Base-by-base conservation (phyloP, 441 rosid species). In the Jatropha podagrica region DNA sequence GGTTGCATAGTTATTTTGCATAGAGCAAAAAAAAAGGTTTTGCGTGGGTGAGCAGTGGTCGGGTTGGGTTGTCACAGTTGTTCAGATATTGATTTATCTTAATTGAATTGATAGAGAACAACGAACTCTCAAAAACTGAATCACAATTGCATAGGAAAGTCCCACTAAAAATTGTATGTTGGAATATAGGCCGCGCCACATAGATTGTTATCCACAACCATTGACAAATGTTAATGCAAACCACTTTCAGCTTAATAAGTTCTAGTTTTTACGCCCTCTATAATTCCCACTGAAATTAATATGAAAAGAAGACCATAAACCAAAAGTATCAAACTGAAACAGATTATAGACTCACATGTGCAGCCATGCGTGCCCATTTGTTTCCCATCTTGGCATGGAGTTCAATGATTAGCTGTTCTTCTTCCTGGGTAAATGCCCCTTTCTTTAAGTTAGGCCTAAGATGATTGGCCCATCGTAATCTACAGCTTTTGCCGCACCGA, bases 321-420 rank as follows among this genome's bases (percentile, higher is more conserved):
- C 14, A 60, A 17, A 20, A 55, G 58, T 18, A 23, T 18, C 40
- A 48, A 38, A 65, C 7, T 56, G 56, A 72, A 69, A 23, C 40
- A 65, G 58, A 70, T 9, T 15, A 75, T 74, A 81, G 12, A 82
- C 97, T 83, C 86, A 96, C 99, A 86, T 92, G 92, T 68, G 97
- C 98, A 81, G 99, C 98, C 95, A 96, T 94, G 59, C 90, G 96
- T 44, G 99, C 98, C 99, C 99, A 96, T 85, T 96, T 96, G 87
- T 96, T 96, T 74, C 99, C 99, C 93, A 96, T 88, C 82, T 91
- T 88, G 73, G 94, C 89, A 78, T 94, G 99, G 80, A 96, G 92
- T 76, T 94, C 92, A 77, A 92, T 85, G 68, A 96, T 96, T 77
- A 88, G 86, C 72, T 84, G 92, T 74, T 96, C 98, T 82, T 96